These are phyloP conservation scores for Calonectria pseudoturangicola DNA, from an alignment of 2,329 filamentous ascomycete genomes.

Conservation along the genomic window DNA sequence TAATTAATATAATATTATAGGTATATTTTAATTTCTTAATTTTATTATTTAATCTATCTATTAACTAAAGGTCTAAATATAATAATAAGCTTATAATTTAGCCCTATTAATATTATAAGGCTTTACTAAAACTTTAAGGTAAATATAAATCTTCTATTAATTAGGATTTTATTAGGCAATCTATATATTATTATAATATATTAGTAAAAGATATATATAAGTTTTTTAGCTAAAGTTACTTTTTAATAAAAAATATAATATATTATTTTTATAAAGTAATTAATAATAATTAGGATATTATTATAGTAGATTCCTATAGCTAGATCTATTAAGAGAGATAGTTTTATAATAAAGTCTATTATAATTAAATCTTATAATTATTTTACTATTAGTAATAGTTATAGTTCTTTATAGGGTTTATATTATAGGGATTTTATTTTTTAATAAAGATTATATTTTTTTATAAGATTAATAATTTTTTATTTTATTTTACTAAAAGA, in stretches of 20 bases:
- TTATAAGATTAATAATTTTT: too few relatives aligned
- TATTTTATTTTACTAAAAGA: slow-evolving; percentile 6
- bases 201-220: background rate
- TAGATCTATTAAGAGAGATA: slow-evolving; percentile 34
- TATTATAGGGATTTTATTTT: background rate
- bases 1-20: slow-evolving; percentile 35
- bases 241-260: slow-evolving; percentile 20
- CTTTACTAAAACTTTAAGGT: slow-evolving; percentile 30
- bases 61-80: background rate
- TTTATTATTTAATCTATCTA: slow-evolving; percentile 1
- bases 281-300: slow-evolving; percentile 41
- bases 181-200: too few relatives aligned
- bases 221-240: background rate
- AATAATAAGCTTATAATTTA: slow-evolving; percentile 23
- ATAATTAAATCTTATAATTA: slow-evolving; percentile 37
- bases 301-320: slow-evolving; percentile 32
- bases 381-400: slow-evolving; percentile 35
- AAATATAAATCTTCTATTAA: slow-evolving; percentile 23
- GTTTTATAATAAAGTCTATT: slow-evolving; percentile 41
- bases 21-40: slow-evolving; percentile 25
- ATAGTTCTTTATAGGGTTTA: slow-evolving; percentile 38
- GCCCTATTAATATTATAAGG: slow-evolving; percentile 23
- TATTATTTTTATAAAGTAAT: slow-evolving; percentile 27
- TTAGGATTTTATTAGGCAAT: too few relatives aligned
- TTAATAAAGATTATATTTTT: too few relatives aligned